phyloP scores from a whole-genome alignment of 2,329 filamentous ascomycete species.

The Arachnomyces sp. region DNA sequence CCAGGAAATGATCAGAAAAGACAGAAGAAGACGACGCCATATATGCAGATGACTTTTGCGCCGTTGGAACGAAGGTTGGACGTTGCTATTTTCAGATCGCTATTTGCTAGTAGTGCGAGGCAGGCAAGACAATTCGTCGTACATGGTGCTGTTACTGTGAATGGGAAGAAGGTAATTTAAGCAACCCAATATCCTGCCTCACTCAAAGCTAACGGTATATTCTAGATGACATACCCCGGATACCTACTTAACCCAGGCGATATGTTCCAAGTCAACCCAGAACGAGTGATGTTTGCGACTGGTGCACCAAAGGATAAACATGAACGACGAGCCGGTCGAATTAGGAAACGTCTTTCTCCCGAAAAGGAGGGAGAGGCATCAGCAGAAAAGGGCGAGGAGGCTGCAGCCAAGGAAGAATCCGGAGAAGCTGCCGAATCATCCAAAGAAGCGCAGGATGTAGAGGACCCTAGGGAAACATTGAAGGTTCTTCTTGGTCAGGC shows the following conservation, averaged over 20 bases:
- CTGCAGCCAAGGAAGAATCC: constrained; percentile 20
- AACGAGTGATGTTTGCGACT: constrained; percentile 80
- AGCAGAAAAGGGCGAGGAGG: constrained; percentile 21
- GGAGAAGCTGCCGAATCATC: constrained; percentile 12
- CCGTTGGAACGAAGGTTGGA: constrained; percentile 86
- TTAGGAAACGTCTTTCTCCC: constrained; percentile 15
- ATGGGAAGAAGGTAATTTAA: constrained; percentile 72
- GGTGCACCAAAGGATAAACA: constrained; percentile 57
- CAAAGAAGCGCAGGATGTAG: constrained; percentile 20
- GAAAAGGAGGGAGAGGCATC: constrained; percentile 20
- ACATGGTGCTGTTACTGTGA: constrained; percentile 89
- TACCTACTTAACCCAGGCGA: constrained; percentile 96
- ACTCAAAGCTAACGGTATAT: not conserved
- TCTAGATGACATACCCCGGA: constrained; percentile 79
- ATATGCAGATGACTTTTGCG: constrained; percentile 93
- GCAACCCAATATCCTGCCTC: constrained; percentile 1
- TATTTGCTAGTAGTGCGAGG: constrained; percentile 88
- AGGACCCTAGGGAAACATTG: constrained; percentile 39
- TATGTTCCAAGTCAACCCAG: constrained; percentile 91
- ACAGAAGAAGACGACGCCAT: constrained; percentile 56
- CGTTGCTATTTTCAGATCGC: constrained; percentile 83
- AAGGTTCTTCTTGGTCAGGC: constrained; percentile 49
- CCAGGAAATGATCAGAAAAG: constrained; percentile 9
- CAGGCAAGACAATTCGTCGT: constrained; percentile 92
- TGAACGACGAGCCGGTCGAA: constrained; percentile 32